Conservation (phyloP, 768 basidiomycete genomes). For the Pulveroboletus sp. region DNA sequence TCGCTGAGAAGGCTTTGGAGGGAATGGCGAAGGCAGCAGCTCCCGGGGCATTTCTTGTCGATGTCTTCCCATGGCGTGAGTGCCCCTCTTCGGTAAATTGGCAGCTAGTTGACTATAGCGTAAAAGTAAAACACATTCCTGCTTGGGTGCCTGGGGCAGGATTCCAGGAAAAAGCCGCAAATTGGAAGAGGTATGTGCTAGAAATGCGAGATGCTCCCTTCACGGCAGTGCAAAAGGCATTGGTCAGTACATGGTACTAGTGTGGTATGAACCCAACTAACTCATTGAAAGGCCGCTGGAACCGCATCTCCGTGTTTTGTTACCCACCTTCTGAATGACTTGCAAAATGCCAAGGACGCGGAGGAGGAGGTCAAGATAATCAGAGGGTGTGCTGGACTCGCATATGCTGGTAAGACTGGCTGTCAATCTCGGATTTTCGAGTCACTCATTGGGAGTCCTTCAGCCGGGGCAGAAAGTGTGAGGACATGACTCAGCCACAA, state of each 20-base stretch:
- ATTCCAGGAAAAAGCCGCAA: conserved; percentile 46
- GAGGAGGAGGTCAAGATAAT: conserved; percentile 30
- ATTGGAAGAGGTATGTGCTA: conserved; percentile 44
- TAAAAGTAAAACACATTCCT: conserved; percentile 48
- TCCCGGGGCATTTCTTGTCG: conserved; percentile 52
- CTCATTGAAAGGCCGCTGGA: conserved; percentile 14
- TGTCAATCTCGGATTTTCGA: background rate
- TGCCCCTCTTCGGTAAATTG: background rate
- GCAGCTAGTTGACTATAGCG: background rate
- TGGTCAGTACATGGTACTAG: conserved; percentile 29
- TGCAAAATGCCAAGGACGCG: conserved; percentile 7
- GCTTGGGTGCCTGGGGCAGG: conserved; percentile 49
- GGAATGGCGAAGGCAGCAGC: conserved; percentile 47
- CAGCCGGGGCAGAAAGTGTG: conserved; percentile 40
- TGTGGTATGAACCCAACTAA: background rate
- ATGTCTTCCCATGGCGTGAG: conserved; percentile 41
- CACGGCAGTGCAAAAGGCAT: conserved; percentile 31
- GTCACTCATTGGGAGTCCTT: conserved; percentile 1
- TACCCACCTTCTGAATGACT: conserved; percentile 23
- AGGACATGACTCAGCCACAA: background rate
- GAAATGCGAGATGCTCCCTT: conserved; percentile 49
- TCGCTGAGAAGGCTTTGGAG: conserved; percentile 49
- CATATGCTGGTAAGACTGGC: conserved; percentile 39
- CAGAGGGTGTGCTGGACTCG: conserved; percentile 41
- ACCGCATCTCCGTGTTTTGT: conserved; percentile 32